Conservation (phyloP, 371 early-diverging fungal species). For the Lichtheimia hyalospora region DNA sequence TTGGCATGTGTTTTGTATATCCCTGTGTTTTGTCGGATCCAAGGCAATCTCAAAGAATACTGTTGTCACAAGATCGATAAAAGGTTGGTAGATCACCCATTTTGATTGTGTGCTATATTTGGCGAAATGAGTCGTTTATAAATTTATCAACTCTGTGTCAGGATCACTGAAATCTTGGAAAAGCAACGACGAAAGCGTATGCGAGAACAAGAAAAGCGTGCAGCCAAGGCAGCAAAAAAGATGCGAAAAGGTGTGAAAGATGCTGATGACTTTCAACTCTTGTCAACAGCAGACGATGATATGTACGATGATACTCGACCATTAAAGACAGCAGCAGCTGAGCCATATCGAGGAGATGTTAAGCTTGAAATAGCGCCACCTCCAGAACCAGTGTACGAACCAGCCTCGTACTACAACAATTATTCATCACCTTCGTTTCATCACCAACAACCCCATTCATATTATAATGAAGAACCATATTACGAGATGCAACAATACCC, state of each 20-base stretch:
- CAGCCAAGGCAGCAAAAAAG: conserved; percentile 19
- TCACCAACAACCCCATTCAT: conserved; percentile 4
- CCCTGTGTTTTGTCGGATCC: conserved; percentile 76
- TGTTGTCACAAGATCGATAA: conserved; percentile 92
- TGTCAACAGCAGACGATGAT: not conserved
- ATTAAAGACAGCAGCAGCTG: conserved; percentile 5
- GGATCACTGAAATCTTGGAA: conserved; percentile 35
- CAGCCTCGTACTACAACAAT: not conserved
- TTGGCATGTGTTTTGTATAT: conserved; percentile 77
- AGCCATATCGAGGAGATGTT: not conserved
- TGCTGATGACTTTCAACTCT: not conserved
- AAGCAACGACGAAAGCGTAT: conserved; percentile 36
- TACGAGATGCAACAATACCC: conserved; percentile 16
- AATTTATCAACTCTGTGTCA: not conserved
- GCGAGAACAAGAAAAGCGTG: conserved; percentile 23
- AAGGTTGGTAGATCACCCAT: conserved; percentile 37
- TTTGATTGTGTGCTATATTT: not conserved
- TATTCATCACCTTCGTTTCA: conserved; percentile 1
- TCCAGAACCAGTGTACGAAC: not conserved
- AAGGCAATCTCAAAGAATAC: conserved; percentile 90
- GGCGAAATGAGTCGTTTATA: too few species aligned
- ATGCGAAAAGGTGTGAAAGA: conserved; percentile 1
- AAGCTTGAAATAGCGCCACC: not conserved
- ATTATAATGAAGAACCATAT: conserved; percentile 8
- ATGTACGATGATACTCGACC: conserved; percentile 14